Conservation (phyloP, 495 filamentous ascomycete genomes). For the Hamigera avellanea region DNA sequence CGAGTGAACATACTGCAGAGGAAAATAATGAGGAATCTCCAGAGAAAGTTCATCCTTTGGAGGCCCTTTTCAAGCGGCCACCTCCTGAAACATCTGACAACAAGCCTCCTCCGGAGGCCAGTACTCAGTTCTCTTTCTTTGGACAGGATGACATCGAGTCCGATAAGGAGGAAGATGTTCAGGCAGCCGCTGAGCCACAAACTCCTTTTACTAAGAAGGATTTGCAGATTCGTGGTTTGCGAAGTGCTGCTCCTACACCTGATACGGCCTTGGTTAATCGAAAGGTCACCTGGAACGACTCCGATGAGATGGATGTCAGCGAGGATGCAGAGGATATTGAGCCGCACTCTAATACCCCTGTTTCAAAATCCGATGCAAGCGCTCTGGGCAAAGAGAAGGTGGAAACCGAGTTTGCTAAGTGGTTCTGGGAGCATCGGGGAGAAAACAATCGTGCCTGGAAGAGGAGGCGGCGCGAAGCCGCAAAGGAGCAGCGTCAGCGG, state of each 20-base stretch:
- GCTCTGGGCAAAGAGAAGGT: slow-evolving; percentile 14
- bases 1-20: slow-evolving; percentile 2
- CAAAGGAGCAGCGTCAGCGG: slow-evolving; percentile 78
- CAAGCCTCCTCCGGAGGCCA: slow-evolving; percentile 29
- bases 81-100: slow-evolving; percentile 23
- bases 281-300: slow-evolving; percentile 18
- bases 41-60: slow-evolving; percentile 65
- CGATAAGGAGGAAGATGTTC: slow-evolving; percentile 28
- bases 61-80: slow-evolving; percentile 77
- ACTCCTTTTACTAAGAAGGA: slow-evolving; percentile 75
- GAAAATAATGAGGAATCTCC: slow-evolving; percentile 1
- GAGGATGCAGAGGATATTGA: slow-evolving; percentile 26
- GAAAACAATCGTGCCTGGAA: slow-evolving; percentile 90
- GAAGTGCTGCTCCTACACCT: slow-evolving; percentile 87
- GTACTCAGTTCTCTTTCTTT: slow-evolving; percentile 53
- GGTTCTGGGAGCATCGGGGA: slow-evolving; percentile 87
- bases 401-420: slow-evolving; percentile 68
- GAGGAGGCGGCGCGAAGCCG: slow-evolving; percentile 62
- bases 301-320: slow-evolving; percentile 5
- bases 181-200: slow-evolving; percentile 43
- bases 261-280: slow-evolving; percentile 68
- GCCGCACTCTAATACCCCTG: slow-evolving; percentile 15
- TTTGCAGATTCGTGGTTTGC: slow-evolving; percentile 54
- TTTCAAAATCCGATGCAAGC: slow-evolving; percentile 15
- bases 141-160: slow-evolving; percentile 42